Evolutionary conservation across 306 rosid species (phyloP).

Genomic region (Dalbergia oliveri): DNA sequence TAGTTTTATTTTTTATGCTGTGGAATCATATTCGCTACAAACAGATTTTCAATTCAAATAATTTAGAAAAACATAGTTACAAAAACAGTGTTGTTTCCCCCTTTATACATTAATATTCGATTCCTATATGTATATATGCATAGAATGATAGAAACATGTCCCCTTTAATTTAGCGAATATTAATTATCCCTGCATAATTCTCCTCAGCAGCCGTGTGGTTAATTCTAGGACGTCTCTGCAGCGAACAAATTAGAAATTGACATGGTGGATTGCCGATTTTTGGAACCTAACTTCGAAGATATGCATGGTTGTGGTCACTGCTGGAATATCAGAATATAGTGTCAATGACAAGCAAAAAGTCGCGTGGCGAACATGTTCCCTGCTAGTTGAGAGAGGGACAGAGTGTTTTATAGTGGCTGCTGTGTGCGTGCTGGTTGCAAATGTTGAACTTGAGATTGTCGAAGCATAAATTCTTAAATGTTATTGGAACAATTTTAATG

Average conservation of each 20-base stretch:
- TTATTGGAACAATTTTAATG: too few species aligned
- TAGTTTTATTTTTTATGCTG: too few species aligned
- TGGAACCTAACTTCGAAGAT: not conserved
- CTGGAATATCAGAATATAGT: not conserved
- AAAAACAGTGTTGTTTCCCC: too few species aligned
- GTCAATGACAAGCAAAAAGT: not conserved
- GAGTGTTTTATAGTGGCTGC: not conserved
- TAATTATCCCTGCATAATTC: too few species aligned
- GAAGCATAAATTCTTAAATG: too few species aligned
- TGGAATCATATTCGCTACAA: too few species aligned
- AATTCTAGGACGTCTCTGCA: constrained; percentile 4
- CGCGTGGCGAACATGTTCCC: not conserved
- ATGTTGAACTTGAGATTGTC: not conserved
- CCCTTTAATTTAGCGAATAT: too few species aligned
- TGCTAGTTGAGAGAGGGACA: not conserved
- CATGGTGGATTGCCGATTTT: not conserved
- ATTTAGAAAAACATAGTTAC: too few species aligned
- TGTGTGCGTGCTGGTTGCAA: not conserved
- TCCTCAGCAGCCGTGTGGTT: constrained; percentile 31
- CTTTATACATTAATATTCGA: too few species aligned
- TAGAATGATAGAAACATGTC: too few species aligned
- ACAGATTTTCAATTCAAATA: too few species aligned
- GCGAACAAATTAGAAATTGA: not conserved
- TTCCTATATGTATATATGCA: too few species aligned
- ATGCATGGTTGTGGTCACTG: not conserved